Percentiles rank a stretch among this genome's conserved stretches.
Conservation (phyloP, 176 grass and related monocot genomes). For the Bromus sterilis region DNA sequence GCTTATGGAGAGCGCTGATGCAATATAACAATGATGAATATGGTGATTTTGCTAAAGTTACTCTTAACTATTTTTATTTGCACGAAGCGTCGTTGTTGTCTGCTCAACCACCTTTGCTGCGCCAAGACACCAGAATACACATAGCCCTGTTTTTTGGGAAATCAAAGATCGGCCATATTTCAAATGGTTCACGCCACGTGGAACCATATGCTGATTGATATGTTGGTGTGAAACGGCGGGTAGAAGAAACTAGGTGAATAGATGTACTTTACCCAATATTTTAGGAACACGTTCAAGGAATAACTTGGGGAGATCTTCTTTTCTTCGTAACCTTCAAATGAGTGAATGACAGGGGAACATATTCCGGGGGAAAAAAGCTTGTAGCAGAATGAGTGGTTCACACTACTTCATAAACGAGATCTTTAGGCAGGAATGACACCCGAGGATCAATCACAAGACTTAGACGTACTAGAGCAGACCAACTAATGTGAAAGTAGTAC, state of each 20-base stretch:
- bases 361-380: background rate
- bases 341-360: background rate
- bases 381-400: background rate
- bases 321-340: background rate
- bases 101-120: no score
- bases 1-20: no score
- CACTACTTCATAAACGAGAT: background rate
- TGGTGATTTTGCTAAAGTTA: no score
- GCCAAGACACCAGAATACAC: no score
- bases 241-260: background rate
- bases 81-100: no score
- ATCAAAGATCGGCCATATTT: no score
- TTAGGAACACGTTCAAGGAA: background rate
- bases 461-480: background rate
- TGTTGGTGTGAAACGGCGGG: no score
- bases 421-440: background rate
- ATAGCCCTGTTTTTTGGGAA: no score
- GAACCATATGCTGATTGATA: no score
- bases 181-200: no score
- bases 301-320: background rate
- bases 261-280: background rate
- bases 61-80: no score
- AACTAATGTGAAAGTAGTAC: slow-evolving; percentile 7
- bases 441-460: background rate
- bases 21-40: no score